These are phyloP conservation scores for Paramecium octaurelia DNA, from an alignment of 73 alveolate genomes.

Conservation along the genomic window DNA sequence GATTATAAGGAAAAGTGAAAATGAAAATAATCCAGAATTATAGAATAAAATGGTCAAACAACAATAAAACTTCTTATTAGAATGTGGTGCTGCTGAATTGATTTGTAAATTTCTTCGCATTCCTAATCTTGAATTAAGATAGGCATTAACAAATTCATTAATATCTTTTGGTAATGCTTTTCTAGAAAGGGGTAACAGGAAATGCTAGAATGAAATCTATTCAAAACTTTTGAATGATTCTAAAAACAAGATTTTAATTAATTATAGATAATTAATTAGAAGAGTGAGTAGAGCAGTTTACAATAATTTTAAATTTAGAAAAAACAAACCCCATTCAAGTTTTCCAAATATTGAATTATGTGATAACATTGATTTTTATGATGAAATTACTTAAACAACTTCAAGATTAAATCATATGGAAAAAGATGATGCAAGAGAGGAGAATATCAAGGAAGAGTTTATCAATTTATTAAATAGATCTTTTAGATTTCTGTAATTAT, in stretches of 20 bases:
- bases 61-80: background rate
- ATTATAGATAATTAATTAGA: background rate
- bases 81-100: conserved; percentile 49
- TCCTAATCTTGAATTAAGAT: conserved; percentile 21
- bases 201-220: conserved; percentile 5
- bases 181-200: conserved; percentile 16
- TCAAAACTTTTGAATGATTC: background rate
- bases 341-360: background rate
- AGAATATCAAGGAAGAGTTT: background rate
- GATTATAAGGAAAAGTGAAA: background rate
- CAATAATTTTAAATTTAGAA: conserved; percentile 14
- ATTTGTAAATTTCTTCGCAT: background rate
- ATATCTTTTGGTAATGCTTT: background rate
- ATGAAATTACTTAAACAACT: background rate
- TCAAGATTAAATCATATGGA: background rate
- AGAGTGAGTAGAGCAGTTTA: conserved; percentile 39
- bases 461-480: background rate
- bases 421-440: background rate
- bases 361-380: conserved; percentile 14
- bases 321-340: background rate
- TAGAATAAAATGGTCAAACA: background rate
- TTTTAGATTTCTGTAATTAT: background rate
- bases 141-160: background rate
- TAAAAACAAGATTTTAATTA: background rate
- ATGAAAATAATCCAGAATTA: background rate